Evolutionary conservation across 83 land plant genomes (phyloP).

Genomic region (Picea abies): DNA sequence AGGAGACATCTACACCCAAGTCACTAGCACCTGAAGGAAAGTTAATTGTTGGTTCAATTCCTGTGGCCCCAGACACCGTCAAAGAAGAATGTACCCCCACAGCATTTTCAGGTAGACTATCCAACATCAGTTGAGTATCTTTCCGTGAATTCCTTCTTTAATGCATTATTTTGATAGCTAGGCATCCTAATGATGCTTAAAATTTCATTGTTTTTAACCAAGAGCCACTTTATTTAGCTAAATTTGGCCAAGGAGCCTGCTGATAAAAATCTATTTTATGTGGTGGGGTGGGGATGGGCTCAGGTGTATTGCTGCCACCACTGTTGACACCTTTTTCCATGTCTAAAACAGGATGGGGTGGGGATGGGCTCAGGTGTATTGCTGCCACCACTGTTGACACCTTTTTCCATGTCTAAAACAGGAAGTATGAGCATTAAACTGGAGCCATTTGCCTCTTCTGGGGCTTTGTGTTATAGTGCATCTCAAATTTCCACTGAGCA

Average conservation of each 20-base stretch:
- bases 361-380: conserved; percentile 4
- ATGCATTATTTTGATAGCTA: neutral
- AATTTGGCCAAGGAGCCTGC: neutral
- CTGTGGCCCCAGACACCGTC: neutral
- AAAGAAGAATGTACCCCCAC: conserved; percentile 14
- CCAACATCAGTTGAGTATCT: neutral
- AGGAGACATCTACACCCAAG: conserved; percentile 7
- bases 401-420: neutral
- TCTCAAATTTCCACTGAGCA: conserved; percentile 23
- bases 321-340: neutral
- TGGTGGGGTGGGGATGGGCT: neutral
- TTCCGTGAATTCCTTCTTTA: neutral
- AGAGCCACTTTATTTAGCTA: neutral
- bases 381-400: neutral
- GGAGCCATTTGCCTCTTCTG: neutral
- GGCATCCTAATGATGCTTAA: too few species aligned
- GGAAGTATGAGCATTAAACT: neutral
- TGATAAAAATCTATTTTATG: neutral
- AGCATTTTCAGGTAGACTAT: neutral
- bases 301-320: neutral
- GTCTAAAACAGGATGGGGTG: too few species aligned
- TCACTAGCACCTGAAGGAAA: conserved; percentile 20
- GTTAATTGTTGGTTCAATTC: neutral
- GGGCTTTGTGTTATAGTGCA: neutral
- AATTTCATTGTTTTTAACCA: neutral